Base-by-base conservation (phyloP, 2,329 filamentous ascomycete species). In the Aspergillus versicolor region DNA sequence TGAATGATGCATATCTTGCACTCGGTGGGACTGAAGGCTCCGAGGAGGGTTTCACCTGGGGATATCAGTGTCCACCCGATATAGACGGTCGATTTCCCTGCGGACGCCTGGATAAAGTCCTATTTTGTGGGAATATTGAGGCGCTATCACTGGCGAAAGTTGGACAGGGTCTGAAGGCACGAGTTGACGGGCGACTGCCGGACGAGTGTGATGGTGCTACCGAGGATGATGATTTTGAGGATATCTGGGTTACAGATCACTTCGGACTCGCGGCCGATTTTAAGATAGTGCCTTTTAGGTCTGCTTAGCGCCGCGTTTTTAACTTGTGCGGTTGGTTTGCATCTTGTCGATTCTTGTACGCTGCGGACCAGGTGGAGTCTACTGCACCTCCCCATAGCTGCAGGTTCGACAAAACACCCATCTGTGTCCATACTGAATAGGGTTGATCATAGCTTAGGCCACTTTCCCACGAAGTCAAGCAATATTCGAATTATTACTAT, bases 11-110 rank as follows among this genome's bases (percentile, higher is more conserved):
- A 0, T 86, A 79, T 60, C 72, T 86, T 3, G 75, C 78, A 55
- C 72, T 77, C 3, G 82, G 82, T 0, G 82, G 81, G 0, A 52
- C 70, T 38, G 82, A 84, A 57, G 78, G 79, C 42, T 74, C 70
- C n/a, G 77, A 80, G 3, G 74, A 77, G 9, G 82, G 81, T 0
- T 82, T 79, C 62, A 86, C 83, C 0, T 86, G 83, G 83, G 83
- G 84, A 0, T 79, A 84, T 60, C 83, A 85, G 70, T 77, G 76
- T 2, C 64, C 75, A 3, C 70, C 72, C 2, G 66, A 59, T 46
- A 61, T 77, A 52, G 72, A 77, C 22, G 67, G 78, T 40, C 70
- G 64, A 55, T 84, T 80, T 67, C 82, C 81, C 0, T 78, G 75
- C 53, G 77, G 73, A 34, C 72, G 83, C 5, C 82, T 84, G 81